These are phyloP conservation scores for Thelonectria blattea DNA, from an alignment of 2,329 filamentous ascomycete species.

Conservation along the genomic window DNA sequence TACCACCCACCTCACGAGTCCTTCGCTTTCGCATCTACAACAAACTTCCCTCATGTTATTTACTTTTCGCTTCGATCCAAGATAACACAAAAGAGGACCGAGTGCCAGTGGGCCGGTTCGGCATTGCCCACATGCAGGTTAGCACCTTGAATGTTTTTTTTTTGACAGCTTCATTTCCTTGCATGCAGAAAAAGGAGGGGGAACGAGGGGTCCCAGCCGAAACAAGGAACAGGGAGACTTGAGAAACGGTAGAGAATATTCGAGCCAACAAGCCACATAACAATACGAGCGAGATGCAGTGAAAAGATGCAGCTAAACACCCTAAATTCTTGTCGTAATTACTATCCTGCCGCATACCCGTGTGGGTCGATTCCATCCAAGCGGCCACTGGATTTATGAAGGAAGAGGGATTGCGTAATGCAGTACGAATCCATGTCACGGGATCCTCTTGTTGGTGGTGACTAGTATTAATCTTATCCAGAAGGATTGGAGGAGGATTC, in stretches of 20 bases:
- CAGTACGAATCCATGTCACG: constrained; percentile 19
- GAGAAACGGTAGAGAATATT: too few relatives aligned
- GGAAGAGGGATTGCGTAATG: constrained; percentile 30
- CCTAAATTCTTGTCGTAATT: not conserved
- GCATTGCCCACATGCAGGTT: not conserved
- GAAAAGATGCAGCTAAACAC: not conserved
- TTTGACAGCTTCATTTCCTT: not conserved
- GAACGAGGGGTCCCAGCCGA: too few relatives aligned
- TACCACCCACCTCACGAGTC: not conserved
- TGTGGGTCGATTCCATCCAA: not conserved
- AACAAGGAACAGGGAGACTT: too few relatives aligned
- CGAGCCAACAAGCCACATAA: too few relatives aligned
- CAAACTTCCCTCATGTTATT: not conserved
- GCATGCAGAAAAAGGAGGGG: too few relatives aligned
- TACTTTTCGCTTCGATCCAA: too few relatives aligned
- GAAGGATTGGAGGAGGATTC: not conserved
- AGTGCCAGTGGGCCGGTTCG: not conserved
- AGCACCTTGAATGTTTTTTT: not conserved
- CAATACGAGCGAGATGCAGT: too few relatives aligned
- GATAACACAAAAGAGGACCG: not conserved
- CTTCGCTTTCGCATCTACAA: too few relatives aligned
- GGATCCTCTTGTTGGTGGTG: not conserved
- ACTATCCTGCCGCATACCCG: not conserved
- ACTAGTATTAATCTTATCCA: not conserved
- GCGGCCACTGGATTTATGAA: not conserved